These are phyloP conservation scores for Drechslera avenae DNA, from an alignment of 2,329 filamentous ascomycete species.

Conservation along the genomic window DNA sequence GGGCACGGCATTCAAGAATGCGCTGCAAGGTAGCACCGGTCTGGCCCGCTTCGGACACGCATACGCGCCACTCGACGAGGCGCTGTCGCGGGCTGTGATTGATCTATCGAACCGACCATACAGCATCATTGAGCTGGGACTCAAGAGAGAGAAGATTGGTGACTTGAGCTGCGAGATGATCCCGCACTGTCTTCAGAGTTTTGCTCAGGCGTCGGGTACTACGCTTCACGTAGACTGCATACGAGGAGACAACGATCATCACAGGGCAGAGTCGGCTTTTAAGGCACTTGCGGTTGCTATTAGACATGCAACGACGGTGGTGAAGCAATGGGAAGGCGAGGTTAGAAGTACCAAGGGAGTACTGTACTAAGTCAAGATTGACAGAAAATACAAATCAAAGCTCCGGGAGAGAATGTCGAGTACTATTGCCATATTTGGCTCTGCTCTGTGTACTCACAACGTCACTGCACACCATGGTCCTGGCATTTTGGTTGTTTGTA, in stretches of 20 bases:
- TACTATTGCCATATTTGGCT: not conserved
- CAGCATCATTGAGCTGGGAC: conserved; percentile 79
- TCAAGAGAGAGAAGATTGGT: conserved; percentile 90
- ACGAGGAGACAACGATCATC: conserved; percentile 91
- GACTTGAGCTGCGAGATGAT: conserved; percentile 93
- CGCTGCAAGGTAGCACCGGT: conserved; percentile 77
- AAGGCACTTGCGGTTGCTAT: conserved; percentile 93
- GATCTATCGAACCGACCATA: conserved; percentile 93
- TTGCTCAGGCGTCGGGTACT: conserved; percentile 84
- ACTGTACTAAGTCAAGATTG: conserved; percentile 54
- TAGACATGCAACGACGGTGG: conserved; percentile 73
- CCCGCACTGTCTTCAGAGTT: conserved; percentile 92
- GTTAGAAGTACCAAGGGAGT: conserved; percentile 97
- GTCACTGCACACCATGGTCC: too few species aligned
- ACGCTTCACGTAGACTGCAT: conserved; percentile 96
- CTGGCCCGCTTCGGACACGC: conserved; percentile 90
- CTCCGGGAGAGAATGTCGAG: not conserved
- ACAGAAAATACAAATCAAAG: not conserved
- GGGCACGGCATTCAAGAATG: conserved; percentile 79
- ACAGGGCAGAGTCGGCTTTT: conserved; percentile 94
- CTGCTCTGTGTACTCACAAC: too few species aligned
- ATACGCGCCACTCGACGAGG: conserved; percentile 93
- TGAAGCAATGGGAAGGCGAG: conserved; percentile 85
- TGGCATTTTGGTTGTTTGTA: too few species aligned
- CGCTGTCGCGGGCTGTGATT: conserved; percentile 88